A percentile compares a stretch with the other conserved stretches of the same genome.
Conservation (phyloP, 2,329 filamentous ascomycete species). For the Aspergillus pseudoterreus region DNA sequence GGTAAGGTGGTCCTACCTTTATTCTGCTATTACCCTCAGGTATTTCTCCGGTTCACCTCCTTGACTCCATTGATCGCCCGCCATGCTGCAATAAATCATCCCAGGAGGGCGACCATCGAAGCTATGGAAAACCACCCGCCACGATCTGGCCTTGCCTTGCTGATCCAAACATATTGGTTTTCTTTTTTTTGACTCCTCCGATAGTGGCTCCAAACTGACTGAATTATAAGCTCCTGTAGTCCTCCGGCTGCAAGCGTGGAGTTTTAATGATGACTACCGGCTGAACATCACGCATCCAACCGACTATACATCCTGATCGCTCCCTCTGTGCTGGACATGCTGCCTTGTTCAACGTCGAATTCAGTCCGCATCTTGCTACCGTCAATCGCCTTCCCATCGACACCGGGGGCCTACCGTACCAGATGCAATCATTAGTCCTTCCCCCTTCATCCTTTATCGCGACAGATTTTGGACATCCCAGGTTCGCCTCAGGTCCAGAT, state of each 20-base stretch:
- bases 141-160: slow-evolving; percentile 32
- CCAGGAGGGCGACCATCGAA: slow-evolving; percentile 30
- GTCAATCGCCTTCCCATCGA: slow-evolving; percentile 18
- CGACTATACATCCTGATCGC: slow-evolving; percentile 10
- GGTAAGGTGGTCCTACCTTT: slow-evolving; percentile 8
- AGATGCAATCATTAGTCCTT: slow-evolving; percentile 42
- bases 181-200: slow-evolving; percentile 35
- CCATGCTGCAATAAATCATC: slow-evolving; percentile 35
- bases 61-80: slow-evolving; percentile 34
- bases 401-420: slow-evolving; percentile 15
- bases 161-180: slow-evolving; percentile 34
- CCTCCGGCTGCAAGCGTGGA: slow-evolving; percentile 16
- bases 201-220: slow-evolving; percentile 26
- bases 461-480: slow-evolving; percentile 34
- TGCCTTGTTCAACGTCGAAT: slow-evolving; percentile 18
- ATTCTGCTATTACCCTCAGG: slow-evolving; percentile 1
- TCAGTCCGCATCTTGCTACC: slow-evolving; percentile 19
- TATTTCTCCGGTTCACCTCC: slow-evolving; percentile 17
- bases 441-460: slow-evolving; percentile 35
- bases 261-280: slow-evolving; percentile 23
- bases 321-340: slow-evolving; percentile 26
- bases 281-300: slow-evolving; percentile 20
- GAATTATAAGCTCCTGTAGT: slow-evolving; percentile 33
- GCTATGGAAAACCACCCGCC: slow-evolving; percentile 35
- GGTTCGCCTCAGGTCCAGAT: slow-evolving; percentile 32